phyloP scores from a whole-genome alignment of 2,329 filamentous ascomycete species.

The Ophiostoma himal-ulmi region DNA sequence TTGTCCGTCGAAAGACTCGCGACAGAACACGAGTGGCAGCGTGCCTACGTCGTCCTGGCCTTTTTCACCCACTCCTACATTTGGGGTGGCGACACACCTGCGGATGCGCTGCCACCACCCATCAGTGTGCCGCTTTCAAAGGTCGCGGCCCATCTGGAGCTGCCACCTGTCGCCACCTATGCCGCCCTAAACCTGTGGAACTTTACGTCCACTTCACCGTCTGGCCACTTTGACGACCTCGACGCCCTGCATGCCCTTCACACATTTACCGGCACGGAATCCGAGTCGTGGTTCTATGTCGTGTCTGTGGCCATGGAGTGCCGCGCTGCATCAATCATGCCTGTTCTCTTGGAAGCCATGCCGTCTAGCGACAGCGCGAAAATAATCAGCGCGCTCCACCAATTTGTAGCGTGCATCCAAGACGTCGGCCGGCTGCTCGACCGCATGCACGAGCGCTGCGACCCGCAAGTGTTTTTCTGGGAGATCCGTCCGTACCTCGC shows the following conservation, averaged over 20 bases:
- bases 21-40: conserved; percentile 67
- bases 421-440: conserved; percentile 63
- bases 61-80: conserved; percentile 83
- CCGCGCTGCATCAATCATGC: conserved; percentile 66
- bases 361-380: background rate
- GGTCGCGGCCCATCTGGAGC: conserved; percentile 65
- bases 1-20: conserved; percentile 60
- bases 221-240: conserved; percentile 47
- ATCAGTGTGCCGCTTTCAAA: conserved; percentile 71
- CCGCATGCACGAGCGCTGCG: conserved; percentile 84
- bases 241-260: conserved; percentile 65
- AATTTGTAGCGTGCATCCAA: conserved; percentile 61
- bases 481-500: conserved; percentile 82
- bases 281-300: conserved; percentile 93
- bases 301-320: conserved; percentile 87
- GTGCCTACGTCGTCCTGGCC: conserved; percentile 71
- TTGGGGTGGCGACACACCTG: conserved; percentile 74
- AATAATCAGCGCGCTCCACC: conserved; percentile 47
- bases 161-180: conserved; percentile 88
- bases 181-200: conserved; percentile 87
- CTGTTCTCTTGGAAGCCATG: conserved; percentile 71
- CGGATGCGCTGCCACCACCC: conserved; percentile 70
- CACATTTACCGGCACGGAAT: conserved; percentile 81
- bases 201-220: conserved; percentile 46
- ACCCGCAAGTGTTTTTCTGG: conserved; percentile 84